phyloP scores from a whole-genome alignment of 441 rosid genomes.

The Bocquillonia castaneifolia region DNA sequence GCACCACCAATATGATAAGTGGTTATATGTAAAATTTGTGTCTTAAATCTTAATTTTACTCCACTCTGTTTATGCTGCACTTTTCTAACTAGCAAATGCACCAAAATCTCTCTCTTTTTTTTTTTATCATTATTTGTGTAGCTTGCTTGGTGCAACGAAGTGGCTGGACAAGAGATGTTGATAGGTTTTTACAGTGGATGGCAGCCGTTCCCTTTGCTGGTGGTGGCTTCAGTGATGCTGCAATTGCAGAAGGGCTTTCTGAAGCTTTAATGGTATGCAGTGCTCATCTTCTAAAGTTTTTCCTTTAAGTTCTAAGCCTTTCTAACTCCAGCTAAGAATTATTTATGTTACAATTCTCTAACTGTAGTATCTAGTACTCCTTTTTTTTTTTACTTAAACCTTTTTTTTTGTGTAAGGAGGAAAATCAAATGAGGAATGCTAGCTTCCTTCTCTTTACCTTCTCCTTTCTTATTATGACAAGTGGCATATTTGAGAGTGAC shows the following conservation, averaged over 20 bases:
- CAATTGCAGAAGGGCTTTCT: constrained; percentile 96
- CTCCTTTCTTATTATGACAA: too few relatives aligned
- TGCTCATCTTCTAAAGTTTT: constrained; percentile 6
- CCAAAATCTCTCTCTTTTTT: background rate
- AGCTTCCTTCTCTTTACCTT: too few relatives aligned
- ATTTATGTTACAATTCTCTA: background rate
- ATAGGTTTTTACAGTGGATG: constrained; percentile 75
- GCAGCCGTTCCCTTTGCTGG: constrained; percentile 69
- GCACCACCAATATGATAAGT: background rate
- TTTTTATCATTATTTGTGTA: constrained; percentile 30
- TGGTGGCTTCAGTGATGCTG: constrained; percentile 92
- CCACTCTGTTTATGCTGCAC: background rate
- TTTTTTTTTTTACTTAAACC: background rate
- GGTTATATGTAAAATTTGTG: background rate
- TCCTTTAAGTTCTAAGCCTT: constrained; percentile 12
- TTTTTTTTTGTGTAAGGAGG: background rate
- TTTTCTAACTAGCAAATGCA: background rate
- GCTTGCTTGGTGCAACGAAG: constrained; percentile 87
- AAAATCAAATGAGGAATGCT: background rate
- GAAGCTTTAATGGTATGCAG: constrained; percentile 84
- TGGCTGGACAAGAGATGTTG: constrained; percentile 92
- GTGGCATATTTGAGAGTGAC: too few relatives aligned
- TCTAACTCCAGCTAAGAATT: background rate
- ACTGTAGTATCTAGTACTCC: background rate
- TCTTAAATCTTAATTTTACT: constrained; percentile 3